Percentiles rank a stretch among this genome's conserved stretches.
These are phyloP conservation scores for Sungouiozyma ichnusensis DNA, from an alignment of 805 yeast genomes.

Conservation along the genomic window DNA sequence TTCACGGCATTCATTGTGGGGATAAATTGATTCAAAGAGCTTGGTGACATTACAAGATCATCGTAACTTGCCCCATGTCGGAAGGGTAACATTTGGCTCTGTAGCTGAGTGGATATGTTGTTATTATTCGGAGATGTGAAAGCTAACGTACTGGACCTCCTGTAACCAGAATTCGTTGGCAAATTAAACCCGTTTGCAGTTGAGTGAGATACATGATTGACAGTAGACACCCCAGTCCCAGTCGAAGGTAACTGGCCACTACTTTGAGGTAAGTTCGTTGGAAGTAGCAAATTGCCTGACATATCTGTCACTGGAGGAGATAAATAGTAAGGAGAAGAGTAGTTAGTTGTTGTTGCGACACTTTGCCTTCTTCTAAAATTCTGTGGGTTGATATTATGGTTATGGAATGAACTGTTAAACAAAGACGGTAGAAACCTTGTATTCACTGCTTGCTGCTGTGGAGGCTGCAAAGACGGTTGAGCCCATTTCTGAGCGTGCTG, in stretches of 20 bases:
- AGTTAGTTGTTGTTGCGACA: slow-evolving; percentile 21
- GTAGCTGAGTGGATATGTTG: neutral
- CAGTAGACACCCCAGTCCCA: neutral
- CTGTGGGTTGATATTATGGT: slow-evolving; percentile 2
- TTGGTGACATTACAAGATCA: slow-evolving; percentile 4
- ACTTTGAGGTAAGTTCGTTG: neutral
- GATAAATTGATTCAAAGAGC: slow-evolving; percentile 11
- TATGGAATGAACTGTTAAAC: slow-evolving; percentile 5
- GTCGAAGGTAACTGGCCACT: neutral
- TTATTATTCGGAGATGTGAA: neutral
- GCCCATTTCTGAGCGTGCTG: slow-evolving; percentile 1
- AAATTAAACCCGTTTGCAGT: too few species aligned
- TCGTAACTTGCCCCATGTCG: slow-evolving; percentile 24
- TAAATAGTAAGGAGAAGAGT: neutral
- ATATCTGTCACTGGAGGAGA: neutral
- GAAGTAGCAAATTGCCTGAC: neutral
- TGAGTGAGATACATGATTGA: neutral
- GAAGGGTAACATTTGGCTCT: neutral
- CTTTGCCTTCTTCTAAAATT: slow-evolving; percentile 32
- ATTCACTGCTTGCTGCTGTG: slow-evolving; percentile 11
- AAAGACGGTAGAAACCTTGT: slow-evolving; percentile 15
- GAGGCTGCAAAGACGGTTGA: slow-evolving; percentile 6
- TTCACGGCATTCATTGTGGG: slow-evolving; percentile 41
- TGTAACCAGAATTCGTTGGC: neutral
- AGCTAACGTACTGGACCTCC: neutral